Conservation (phyloP, 2,329 filamentous ascomycete species). For the Aspergillus sp. region DNA sequence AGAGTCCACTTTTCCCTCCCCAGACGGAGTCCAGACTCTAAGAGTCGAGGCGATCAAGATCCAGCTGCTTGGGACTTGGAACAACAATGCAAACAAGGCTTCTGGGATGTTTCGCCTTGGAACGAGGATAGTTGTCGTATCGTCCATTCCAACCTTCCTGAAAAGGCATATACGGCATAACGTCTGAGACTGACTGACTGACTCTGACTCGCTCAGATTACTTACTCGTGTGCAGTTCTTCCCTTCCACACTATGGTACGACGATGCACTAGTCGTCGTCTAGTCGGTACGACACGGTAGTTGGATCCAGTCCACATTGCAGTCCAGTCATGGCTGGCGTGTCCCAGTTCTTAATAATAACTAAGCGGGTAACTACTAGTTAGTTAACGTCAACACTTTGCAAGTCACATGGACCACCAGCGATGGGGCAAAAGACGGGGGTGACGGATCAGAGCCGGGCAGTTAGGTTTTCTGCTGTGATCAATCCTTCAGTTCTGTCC, state of each 20-base stretch:
- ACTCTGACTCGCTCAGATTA: not conserved
- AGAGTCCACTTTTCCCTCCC: not conserved
- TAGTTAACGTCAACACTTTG: conserved; percentile 4
- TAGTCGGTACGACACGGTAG: not conserved
- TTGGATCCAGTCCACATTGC: not conserved
- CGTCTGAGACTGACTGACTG: not conserved
- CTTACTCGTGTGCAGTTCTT: too few species aligned
- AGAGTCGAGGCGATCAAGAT: not conserved
- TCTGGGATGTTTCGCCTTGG: not conserved
- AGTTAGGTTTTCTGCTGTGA: not conserved
- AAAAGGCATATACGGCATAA: not conserved
- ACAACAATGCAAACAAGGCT: not conserved
- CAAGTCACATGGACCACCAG: conserved; percentile 5
- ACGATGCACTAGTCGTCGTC: too few species aligned
- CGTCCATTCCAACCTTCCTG: not conserved
- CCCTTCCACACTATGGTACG: too few species aligned
- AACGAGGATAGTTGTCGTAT: not conserved
- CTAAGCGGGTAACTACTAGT: not conserved
- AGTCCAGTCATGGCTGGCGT: not conserved
- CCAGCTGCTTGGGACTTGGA: not conserved
- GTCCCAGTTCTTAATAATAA: not conserved
- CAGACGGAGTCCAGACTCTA: not conserved
- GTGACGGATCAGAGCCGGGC: not conserved
- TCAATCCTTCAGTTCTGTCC: not conserved
- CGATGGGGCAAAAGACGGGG: not conserved